Conservation (phyloP, 129 eudicot species). For the Helichrysum umbraculigerum region DNA sequence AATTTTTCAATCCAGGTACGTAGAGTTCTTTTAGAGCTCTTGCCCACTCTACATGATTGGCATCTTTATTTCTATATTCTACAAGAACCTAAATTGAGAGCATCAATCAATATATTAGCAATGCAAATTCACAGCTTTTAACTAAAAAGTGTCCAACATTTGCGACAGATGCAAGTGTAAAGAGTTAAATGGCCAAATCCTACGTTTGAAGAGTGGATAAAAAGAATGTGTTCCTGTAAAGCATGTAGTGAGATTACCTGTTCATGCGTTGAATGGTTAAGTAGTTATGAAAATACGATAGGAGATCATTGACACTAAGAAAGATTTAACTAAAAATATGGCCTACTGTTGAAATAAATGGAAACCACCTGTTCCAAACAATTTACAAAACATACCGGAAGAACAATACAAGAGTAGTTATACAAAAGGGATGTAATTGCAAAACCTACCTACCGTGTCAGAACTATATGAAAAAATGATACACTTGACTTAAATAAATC, state of each 20-base stretch:
- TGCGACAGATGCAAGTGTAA: background rate
- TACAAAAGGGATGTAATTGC: background rate
- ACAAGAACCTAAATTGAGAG: conserved; percentile 57
- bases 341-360: background rate
- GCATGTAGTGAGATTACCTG: no score
- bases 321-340: background rate
- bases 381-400: no score
- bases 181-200: background rate
- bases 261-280: background rate
- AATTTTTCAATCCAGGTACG: conserved; percentile 83
- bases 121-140: background rate
- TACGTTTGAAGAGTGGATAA: conserved; percentile 4
- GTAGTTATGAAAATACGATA: background rate
- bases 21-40: conserved; percentile 90
- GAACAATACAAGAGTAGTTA: background rate
- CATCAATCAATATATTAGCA: conserved; percentile 18
- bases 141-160: background rate
- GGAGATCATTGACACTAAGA: background rate
- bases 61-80: conserved; percentile 80
- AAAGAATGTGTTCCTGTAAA: conserved; percentile 4
- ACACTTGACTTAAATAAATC: background rate
- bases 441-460: background rate
- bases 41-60: conserved; percentile 96
- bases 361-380: background rate
- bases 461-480: background rate